Conservation (phyloP, 208 protist genomes). For the Porcisia deanei region DNA sequence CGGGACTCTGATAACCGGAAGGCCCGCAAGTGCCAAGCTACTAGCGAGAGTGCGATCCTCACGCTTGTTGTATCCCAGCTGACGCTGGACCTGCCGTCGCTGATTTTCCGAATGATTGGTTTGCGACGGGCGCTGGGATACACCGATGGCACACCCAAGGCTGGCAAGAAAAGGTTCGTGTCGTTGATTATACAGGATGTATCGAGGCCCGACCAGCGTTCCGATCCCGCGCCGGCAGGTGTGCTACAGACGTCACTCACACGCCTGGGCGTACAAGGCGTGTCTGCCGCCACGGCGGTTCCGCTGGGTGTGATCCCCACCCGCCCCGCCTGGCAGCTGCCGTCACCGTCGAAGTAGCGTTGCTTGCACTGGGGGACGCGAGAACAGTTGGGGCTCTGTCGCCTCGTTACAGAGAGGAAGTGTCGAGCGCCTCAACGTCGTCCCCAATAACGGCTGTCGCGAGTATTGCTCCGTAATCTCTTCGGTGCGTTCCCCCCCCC, state of each 20-base stretch:
- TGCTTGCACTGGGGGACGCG: slow-evolving; percentile 1
- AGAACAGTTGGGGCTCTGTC: background rate
- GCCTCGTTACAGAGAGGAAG: no score
- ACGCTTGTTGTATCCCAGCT: background rate
- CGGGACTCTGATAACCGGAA: slow-evolving; percentile 1
- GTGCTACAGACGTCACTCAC: slow-evolving; percentile 1
- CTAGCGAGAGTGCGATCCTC: slow-evolving; percentile 12
- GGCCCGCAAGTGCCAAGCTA: slow-evolving; percentile 4
- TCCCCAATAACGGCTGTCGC: background rate
- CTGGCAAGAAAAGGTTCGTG: background rate
- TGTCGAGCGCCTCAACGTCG: background rate
- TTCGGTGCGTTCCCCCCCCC: background rate
- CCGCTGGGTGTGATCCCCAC: slow-evolving; percentile 3
- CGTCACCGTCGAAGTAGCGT: background rate
- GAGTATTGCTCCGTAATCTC: background rate
- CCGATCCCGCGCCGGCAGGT: background rate
- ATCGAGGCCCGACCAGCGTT: background rate
- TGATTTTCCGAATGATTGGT: slow-evolving; percentile 3
- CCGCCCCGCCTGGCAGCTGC: background rate
- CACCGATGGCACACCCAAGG: background rate
- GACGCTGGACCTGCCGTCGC: background rate
- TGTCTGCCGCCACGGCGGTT: background rate
- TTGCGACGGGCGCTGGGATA: background rate
- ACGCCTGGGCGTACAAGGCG: background rate
- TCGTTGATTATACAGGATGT: background rate